These are phyloP conservation scores for Micractinium sp. DNA, from an alignment of 139 green algal genomes.

Conservation along the genomic window DNA sequence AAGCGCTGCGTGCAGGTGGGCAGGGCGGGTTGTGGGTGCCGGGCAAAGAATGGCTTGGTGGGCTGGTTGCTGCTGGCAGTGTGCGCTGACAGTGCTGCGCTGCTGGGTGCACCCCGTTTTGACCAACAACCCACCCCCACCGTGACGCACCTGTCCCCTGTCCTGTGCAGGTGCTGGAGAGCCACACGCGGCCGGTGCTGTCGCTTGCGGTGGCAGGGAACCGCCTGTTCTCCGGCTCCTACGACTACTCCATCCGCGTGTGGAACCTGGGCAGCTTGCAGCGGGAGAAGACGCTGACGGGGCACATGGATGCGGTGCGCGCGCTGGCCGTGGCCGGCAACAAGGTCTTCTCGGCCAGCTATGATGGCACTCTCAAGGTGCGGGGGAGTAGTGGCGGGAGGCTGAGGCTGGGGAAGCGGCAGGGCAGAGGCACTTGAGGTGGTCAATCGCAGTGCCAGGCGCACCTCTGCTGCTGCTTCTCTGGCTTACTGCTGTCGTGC, in stretches of 20 bases:
- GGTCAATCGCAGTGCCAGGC: too few species aligned
- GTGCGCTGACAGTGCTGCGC: background rate
- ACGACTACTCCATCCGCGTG: slow-evolving; percentile 93
- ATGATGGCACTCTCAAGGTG: slow-evolving; percentile 89
- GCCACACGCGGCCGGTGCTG: slow-evolving; percentile 90
- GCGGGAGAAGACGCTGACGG: slow-evolving; percentile 77
- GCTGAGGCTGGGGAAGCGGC: background rate
- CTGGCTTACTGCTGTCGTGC: too few species aligned
- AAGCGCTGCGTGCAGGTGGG: slow-evolving; percentile 54
- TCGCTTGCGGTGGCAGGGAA: slow-evolving; percentile 81
- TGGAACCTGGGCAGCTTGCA: slow-evolving; percentile 83
- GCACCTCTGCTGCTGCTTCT: too few species aligned
- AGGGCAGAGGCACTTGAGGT: background rate
- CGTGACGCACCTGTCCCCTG: background rate
- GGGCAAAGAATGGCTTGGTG: background rate
- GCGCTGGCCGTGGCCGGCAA: slow-evolving; percentile 74
- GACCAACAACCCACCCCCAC: background rate
- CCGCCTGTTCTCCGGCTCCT: slow-evolving; percentile 89
- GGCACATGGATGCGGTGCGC: slow-evolving; percentile 91
- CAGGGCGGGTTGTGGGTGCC: background rate
- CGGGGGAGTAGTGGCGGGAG: background rate
- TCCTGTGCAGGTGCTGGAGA: slow-evolving; percentile 79
- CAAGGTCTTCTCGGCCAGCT: slow-evolving; percentile 86
- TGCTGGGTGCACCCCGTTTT: background rate
- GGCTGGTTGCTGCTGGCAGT: background rate